Conservation (phyloP, 2,329 filamentous ascomycete genomes). For the Scleromitrula shiraiana region DNA sequence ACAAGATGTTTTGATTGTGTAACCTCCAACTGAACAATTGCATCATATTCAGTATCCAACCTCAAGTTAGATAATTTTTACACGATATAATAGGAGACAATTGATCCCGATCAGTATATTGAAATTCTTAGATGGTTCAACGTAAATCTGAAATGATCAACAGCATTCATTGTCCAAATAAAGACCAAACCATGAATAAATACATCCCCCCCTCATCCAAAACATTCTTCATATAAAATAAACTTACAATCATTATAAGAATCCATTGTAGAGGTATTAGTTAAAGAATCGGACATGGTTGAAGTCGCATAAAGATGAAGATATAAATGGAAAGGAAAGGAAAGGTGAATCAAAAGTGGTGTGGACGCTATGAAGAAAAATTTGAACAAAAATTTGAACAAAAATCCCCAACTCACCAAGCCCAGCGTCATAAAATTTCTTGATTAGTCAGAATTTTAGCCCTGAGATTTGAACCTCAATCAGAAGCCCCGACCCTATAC, state of each 20-base stretch:
- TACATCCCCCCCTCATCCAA: background rate
- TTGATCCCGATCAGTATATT: too few species aligned
- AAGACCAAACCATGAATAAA: too few species aligned
- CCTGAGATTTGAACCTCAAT: conserved; percentile 7
- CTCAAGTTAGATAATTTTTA: too few species aligned
- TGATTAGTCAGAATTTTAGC: conserved; percentile 9
- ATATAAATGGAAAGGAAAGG: background rate
- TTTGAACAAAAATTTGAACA: too few species aligned
- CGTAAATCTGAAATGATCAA: too few species aligned
- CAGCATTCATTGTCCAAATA: too few species aligned
- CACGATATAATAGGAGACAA: too few species aligned
- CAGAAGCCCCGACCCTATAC: conserved; percentile 2
- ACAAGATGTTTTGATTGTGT: too few species aligned
- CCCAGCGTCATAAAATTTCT: conserved; percentile 1
- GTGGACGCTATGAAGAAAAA: background rate
- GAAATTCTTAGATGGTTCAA: too few species aligned
- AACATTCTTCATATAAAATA: background rate
- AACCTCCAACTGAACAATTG: too few species aligned
- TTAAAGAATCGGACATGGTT: background rate
- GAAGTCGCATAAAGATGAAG: background rate
- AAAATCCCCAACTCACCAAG: background rate
- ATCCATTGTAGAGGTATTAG: background rate
- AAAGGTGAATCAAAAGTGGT: background rate
- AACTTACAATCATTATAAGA: conserved; percentile 2
- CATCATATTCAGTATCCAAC: too few species aligned